Evolutionary conservation across 768 basidiomycete species (phyloP).

Genomic region (Boletus bicolor): DNA sequence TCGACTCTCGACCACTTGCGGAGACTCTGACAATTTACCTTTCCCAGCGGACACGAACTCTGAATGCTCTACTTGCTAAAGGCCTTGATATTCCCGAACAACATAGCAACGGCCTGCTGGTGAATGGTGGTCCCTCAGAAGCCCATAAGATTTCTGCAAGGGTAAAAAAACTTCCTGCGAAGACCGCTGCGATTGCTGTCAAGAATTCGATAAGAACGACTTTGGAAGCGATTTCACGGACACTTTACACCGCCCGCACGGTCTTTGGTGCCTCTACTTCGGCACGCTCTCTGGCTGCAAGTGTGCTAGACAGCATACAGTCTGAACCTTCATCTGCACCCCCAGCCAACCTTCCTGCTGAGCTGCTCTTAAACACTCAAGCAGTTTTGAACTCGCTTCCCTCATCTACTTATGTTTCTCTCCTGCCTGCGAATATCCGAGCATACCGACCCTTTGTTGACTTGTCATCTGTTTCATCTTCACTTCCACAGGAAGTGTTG

Average conservation of each 20-base stretch:
- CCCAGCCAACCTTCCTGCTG: slow-evolving; percentile 39
- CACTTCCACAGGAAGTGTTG: slow-evolving; percentile 44
- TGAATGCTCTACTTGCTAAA: slow-evolving; percentile 45
- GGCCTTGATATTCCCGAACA: slow-evolving; percentile 22
- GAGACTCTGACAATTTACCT: slow-evolving; percentile 74
- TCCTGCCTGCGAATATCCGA: slow-evolving; percentile 67
- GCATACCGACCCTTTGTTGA: slow-evolving; percentile 87
- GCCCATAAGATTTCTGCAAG: slow-evolving; percentile 3
- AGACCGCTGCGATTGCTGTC: slow-evolving; percentile 46
- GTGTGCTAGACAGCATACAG: slow-evolving; percentile 62
- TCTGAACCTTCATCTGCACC: slow-evolving; percentile 38
- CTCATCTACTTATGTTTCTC: slow-evolving; percentile 77
- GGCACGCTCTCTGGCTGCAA: slow-evolving; percentile 47
- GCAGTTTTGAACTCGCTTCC: slow-evolving; percentile 68
- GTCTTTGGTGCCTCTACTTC: slow-evolving; percentile 48
- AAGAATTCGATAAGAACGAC: slow-evolving; percentile 50
- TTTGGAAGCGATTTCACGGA: slow-evolving; percentile 56
- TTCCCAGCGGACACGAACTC: slow-evolving; percentile 61
- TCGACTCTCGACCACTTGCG: slow-evolving; percentile 77
- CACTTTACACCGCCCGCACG: slow-evolving; percentile 51
- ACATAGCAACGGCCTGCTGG: slow-evolving; percentile 31
- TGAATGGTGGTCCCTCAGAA: slow-evolving; percentile 37
- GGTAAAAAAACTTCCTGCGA: slow-evolving; percentile 20
- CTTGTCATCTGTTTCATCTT: slow-evolving; percentile 54
- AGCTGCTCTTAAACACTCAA: slow-evolving; percentile 63